phyloP scores from a whole-genome alignment of 768 basidiomycete species.

The Lactifluus rugatus region DNA sequence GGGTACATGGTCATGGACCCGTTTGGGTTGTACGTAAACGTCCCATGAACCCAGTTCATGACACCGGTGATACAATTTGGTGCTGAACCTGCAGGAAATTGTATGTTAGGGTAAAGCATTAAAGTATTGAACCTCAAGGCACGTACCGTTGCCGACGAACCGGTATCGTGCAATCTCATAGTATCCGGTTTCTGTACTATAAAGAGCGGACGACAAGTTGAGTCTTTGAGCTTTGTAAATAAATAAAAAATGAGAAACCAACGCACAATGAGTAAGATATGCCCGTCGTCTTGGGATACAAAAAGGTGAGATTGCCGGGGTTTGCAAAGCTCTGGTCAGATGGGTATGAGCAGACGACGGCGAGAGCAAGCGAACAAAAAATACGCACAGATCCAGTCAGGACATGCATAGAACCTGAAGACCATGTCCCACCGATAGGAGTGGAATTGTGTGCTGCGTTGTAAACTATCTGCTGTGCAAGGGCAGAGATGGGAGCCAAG shows the following conservation, averaged over 20 bases:
- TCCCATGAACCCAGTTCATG: conserved; percentile 87
- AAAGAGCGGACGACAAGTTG: not conserved
- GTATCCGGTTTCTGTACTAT: conserved; percentile 59
- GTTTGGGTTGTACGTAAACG: conserved; percentile 53
- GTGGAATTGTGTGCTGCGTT: conserved; percentile 56
- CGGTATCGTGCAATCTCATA: conserved; percentile 91
- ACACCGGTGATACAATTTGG: conserved; percentile 87
- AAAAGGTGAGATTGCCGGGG: conserved; percentile 74
- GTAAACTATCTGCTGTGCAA: conserved; percentile 29
- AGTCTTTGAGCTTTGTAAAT: not conserved
- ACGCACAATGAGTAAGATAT: conserved; percentile 85
- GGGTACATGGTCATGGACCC: conserved; percentile 72
- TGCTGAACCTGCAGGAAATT: conserved; percentile 43
- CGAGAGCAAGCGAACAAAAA: not conserved
- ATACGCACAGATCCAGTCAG: conserved; percentile 71
- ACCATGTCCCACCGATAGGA: conserved; percentile 73
- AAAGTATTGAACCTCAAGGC: not conserved
- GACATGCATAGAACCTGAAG: conserved; percentile 66
- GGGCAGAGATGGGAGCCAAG: conserved; percentile 17
- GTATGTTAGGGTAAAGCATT: not conserved
- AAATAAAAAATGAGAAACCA: not conserved
- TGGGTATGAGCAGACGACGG: not conserved
- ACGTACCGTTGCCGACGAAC: conserved; percentile 75
- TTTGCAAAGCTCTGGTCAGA: conserved; percentile 64
- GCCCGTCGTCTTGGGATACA: conserved; percentile 77